A percentile compares a stretch with the other conserved stretches of the same genome.
These are phyloP conservation scores for Trypanosoma avium DNA, from an alignment of 208 protist species.

Conservation along the genomic window DNA sequence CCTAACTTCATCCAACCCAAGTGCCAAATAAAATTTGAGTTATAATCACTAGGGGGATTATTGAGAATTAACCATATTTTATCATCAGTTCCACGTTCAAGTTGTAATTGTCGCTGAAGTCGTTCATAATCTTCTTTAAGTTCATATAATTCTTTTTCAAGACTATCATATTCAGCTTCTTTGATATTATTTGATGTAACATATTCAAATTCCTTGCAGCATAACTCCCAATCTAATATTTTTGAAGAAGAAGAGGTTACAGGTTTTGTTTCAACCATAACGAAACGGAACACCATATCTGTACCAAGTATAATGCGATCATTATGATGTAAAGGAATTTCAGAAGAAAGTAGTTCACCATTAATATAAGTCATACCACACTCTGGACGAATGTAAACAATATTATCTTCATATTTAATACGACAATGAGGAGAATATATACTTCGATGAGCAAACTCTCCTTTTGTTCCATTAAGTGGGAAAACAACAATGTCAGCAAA, in stretches of 20 bases:
- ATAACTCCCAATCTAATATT: conserved; percentile 70
- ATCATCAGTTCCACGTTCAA: conserved; percentile 21
- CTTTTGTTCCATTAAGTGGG: conserved; percentile 25
- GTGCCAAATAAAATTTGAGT: conserved; percentile 44
- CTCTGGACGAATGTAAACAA: conserved; percentile 49
- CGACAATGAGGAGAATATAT: conserved; percentile 69
- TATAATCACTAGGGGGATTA: conserved; percentile 46
- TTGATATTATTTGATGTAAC: conserved; percentile 24
- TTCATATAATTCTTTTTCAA: conserved; percentile 33
- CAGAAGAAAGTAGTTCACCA: conserved; percentile 39
- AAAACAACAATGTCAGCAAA: conserved; percentile 52
- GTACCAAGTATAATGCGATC: conserved; percentile 65
- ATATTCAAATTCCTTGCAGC: conserved; percentile 49
- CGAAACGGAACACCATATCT: conserved; percentile 58
- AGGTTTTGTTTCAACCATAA: conserved; percentile 27
- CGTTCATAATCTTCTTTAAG: conserved; percentile 30
- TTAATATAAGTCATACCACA: conserved; percentile 72
- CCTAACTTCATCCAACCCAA: conserved; percentile 35
- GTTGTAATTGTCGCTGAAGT: conserved; percentile 37
- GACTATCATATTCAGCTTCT: conserved; percentile 17
- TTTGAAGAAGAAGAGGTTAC: conserved; percentile 23
- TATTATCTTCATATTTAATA: conserved; percentile 31
- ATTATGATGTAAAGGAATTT: conserved; percentile 45
- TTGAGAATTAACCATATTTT: conserved; percentile 50
- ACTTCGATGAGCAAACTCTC: conserved; percentile 32